These are phyloP conservation scores for Xylaria arbuscula DNA, from an alignment of 2,329 filamentous ascomycete genomes.

Conservation along the genomic window DNA sequence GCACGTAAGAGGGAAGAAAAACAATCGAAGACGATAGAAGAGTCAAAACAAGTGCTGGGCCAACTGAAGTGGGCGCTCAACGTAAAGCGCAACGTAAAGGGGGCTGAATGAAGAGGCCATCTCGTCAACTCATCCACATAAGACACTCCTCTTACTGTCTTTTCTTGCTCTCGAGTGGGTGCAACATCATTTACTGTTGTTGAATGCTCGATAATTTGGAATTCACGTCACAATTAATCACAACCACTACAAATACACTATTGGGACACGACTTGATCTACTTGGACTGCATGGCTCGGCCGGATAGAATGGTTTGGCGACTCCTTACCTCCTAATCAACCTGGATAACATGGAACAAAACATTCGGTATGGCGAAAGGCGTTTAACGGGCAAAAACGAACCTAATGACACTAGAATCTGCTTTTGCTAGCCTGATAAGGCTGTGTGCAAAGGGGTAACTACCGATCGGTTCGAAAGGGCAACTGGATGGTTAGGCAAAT, in stretches of 20 bases:
- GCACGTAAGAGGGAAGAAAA: conserved; percentile 69
- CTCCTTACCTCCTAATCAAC: conserved; percentile 21
- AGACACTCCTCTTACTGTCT: not conserved
- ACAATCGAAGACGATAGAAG: conserved; percentile 68
- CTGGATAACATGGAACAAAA: conserved; percentile 35
- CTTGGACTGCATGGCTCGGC: conserved; percentile 33
- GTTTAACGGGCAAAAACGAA: conserved; percentile 33
- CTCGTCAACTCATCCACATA: conserved; percentile 1
- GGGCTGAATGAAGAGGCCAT: conserved; percentile 57
- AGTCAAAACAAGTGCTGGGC: conserved; percentile 69
- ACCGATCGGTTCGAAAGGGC: conserved; percentile 16
- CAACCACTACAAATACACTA: conserved; percentile 23
- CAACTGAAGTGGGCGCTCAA: conserved; percentile 80
- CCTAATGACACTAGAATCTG: conserved; percentile 27
- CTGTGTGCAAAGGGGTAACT: conserved; percentile 8
- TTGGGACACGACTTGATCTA: conserved; percentile 30
- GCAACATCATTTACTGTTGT: conserved; percentile 2
- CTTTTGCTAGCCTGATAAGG: conserved; percentile 21
- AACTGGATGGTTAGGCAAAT: conserved; percentile 26
- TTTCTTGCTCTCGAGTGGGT: conserved; percentile 37
- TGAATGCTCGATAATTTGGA: conserved; percentile 3
- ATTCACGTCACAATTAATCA: not conserved
- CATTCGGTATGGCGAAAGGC: conserved; percentile 36
- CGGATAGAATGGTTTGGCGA: conserved; percentile 36
- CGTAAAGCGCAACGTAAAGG: conserved; percentile 70